phyloP scores from a whole-genome alignment of 2,329 filamentous ascomycete genomes.

The Aspergillus melleus region DNA sequence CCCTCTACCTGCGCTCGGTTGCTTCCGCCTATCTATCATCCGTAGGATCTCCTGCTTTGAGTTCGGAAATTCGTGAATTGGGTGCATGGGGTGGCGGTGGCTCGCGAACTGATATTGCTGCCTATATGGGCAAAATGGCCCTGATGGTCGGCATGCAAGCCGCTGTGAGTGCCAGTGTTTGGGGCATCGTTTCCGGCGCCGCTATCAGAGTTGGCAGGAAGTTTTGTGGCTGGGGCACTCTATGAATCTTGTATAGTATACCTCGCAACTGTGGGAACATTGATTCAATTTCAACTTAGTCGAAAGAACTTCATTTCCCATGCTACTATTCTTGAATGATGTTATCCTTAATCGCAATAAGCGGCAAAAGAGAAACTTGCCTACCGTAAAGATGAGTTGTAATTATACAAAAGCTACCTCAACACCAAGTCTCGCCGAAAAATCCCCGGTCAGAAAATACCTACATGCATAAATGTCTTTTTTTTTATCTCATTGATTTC shows the following conservation, averaged over 20 bases:
- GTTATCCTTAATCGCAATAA: too few relatives aligned
- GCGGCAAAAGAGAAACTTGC: background rate
- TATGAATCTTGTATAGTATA: conserved; percentile 16
- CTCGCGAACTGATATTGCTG: conserved; percentile 28
- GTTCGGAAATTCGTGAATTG: conserved; percentile 33
- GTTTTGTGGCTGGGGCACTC: conserved; percentile 41
- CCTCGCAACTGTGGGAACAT: background rate
- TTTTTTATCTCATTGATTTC: background rate
- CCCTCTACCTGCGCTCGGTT: conserved; percentile 41
- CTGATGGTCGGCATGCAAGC: conserved; percentile 40
- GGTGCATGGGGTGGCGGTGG: conserved; percentile 38
- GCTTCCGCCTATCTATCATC: conserved; percentile 38
- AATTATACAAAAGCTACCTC: conserved; percentile 12
- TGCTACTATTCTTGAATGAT: too few relatives aligned
- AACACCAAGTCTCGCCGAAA: background rate
- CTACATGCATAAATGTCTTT: background rate
- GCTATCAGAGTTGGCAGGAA: conserved; percentile 42
- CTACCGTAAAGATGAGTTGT: conserved; percentile 9
- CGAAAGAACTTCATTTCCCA: background rate
- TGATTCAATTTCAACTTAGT: background rate
- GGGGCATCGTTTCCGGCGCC: conserved; percentile 38
- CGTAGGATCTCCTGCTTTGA: conserved; percentile 22
- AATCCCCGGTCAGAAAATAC: background rate
- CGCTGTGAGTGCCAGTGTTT: conserved; percentile 37
- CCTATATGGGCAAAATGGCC: conserved; percentile 38